These are phyloP conservation scores for Penicillium sp. DNA, from an alignment of 2,329 filamentous ascomycete genomes.

Conservation along the genomic window DNA sequence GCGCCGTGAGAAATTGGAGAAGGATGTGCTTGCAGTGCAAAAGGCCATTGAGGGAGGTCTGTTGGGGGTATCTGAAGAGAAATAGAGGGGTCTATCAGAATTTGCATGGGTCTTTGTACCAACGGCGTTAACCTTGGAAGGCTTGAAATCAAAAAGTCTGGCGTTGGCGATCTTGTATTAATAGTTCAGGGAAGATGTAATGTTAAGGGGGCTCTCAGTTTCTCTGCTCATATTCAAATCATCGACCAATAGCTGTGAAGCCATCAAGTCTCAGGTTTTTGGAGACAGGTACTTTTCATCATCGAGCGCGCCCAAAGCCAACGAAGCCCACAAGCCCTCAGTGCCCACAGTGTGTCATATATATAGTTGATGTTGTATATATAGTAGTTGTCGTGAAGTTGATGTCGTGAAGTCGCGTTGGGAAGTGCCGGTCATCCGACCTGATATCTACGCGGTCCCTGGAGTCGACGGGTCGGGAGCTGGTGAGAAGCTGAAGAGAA, in stretches of 20 bases:
- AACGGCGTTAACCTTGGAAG: not conserved
- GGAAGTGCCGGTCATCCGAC: not conserved
- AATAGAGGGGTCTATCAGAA: not conserved
- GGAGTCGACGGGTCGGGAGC: not conserved
- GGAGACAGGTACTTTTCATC: not conserved
- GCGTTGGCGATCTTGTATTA: not conserved
- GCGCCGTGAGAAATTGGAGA: conserved; percentile 44
- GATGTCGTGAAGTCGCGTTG: not conserved
- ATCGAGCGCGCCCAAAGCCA: not conserved
- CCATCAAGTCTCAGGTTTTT: too few species aligned
- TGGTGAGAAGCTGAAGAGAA: not conserved
- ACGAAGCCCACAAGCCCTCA: too few species aligned
- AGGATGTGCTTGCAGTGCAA: conserved; percentile 45
- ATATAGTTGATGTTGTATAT: too few species aligned
- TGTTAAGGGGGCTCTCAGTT: not conserved
- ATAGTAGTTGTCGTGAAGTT: too few species aligned
- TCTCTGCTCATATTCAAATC: not conserved
- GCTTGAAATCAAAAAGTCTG: not conserved
- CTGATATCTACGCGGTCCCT: not conserved
- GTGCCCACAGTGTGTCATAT: too few species aligned
- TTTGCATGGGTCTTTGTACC: not conserved
- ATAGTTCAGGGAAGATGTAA: not conserved
- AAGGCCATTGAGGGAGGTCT: conserved; percentile 37
- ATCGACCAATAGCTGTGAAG: too few species aligned
- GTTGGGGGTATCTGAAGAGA: conserved; percentile 17